Evolutionary conservation across 2,329 filamentous ascomycete species (phyloP).

Genomic region (Beauveria sp.): DNA sequence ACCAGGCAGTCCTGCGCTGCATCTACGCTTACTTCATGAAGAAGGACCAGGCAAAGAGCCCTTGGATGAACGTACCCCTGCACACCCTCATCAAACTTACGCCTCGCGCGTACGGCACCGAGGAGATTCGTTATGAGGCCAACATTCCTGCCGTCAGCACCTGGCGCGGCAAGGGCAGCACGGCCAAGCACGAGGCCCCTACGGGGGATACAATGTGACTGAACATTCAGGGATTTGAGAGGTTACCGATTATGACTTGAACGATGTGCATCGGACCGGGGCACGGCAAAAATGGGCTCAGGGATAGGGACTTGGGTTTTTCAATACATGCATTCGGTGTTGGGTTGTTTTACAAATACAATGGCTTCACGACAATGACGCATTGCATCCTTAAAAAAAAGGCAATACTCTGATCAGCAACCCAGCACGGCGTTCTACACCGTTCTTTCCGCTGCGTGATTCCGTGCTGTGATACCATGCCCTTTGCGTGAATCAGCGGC

Average conservation of each 20-base stretch:
- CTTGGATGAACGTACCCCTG: constrained; percentile 97
- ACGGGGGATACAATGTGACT: constrained; percentile 28
- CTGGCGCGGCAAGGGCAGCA: constrained; percentile 88
- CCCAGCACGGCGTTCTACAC: neutral
- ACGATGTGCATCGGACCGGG: neutral
- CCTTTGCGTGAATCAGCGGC: neutral
- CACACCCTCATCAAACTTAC: constrained; percentile 96
- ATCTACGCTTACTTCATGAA: constrained; percentile 99
- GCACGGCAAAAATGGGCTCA: neutral
- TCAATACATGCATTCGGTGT: constrained; percentile 4
- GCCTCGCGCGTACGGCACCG: constrained; percentile 85
- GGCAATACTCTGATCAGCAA: neutral
- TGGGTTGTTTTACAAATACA: neutral
- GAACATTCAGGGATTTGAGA: neutral
- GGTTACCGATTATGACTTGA: neutral
- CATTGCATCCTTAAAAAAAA: too few species aligned
- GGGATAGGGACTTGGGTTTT: neutral
- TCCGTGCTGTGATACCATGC: neutral
- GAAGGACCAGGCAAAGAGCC: constrained; percentile 81
- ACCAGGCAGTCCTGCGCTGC: constrained; percentile 92
- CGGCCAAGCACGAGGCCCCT: constrained; percentile 75
- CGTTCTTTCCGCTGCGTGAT: neutral
- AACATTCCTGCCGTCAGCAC: constrained; percentile 95
- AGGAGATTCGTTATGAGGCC: constrained; percentile 79
- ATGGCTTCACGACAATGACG: neutral